Conservation (phyloP, 306 rosid species). For the Sindora glabra region DNA sequence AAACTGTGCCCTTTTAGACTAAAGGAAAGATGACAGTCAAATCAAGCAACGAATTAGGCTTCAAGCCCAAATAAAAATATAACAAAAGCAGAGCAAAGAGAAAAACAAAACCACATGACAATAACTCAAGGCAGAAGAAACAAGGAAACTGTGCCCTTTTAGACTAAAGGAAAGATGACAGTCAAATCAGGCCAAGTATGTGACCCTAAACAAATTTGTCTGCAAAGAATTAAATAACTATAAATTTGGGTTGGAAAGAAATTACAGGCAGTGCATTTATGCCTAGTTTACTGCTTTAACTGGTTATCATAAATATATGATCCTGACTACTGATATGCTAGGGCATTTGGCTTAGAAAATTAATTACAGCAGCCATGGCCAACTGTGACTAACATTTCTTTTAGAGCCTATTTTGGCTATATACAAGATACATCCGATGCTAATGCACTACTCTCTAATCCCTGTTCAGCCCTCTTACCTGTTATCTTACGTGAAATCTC, state of each 20-base stretch:
- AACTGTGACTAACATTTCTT: background rate
- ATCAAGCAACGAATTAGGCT: background rate
- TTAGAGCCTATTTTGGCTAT: slow-evolving; percentile 18
- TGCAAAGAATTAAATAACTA: background rate
- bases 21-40: no score
- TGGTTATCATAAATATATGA: background rate
- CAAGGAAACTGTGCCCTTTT: background rate
- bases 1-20: background rate
- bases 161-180: background rate
- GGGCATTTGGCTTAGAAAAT: background rate
- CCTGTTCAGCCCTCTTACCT: background rate
- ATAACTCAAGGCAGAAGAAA: background rate
- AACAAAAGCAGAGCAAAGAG: background rate
- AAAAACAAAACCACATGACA: background rate
- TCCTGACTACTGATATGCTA: background rate
- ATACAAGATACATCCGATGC: slow-evolving; percentile 10
- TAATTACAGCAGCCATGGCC: background rate
- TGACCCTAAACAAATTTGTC: background rate
- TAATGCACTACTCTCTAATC: background rate
- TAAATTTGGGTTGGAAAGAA: background rate
- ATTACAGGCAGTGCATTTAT: background rate
- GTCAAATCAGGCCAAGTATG: background rate
- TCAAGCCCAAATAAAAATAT: background rate
- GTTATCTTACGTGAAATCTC: background rate
- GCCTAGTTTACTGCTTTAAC: background rate